Evolutionary conservation across 768 basidiomycete species (phyloP), one percentile per base, ranked within the genome.

Genomic region (Suillus subluteus): DNA sequence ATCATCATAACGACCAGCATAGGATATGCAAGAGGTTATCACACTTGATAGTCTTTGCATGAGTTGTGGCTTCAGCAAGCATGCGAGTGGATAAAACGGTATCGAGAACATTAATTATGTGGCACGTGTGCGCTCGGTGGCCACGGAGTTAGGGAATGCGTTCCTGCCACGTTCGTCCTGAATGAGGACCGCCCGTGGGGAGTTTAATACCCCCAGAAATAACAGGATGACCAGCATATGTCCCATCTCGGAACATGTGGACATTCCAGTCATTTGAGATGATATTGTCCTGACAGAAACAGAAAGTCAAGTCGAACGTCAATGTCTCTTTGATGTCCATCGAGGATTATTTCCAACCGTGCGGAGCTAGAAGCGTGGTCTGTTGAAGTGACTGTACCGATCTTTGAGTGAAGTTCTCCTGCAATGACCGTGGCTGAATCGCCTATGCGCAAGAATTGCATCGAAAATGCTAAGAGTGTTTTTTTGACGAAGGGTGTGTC

Each of bases 11-110:
- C 2, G n/a, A 4, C 46, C 13, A 12, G 13, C 13, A 13, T 40
- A 40, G 21, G 1, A 48, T n/a, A 12, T 48, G 46, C 4, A 48
- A 0, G 0, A 5, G 4, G 11, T 48, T 4, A n/a, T 48, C 46
- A 48, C n/a, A 48, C n/a, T 48, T 23, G 11, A 48, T 48, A 6
- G n/a, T 48, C 0, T 2, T 1, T 0, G 2, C 3, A 0, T 0
- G 7, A 4, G n/a, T 13, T 0, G 23, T 23, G 4, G 48, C 48
- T 6, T 50, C 48, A 2, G 48, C 23, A 23, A 23, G 48, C 48
- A 50, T 50, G 5, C n/a, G 2, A 50, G 48, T 50, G 0, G 12
- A 50, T 1, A 50, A 18, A 0, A 50, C 12, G 4, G 48, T 50
- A 2, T 50, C 12, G 2, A 50, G 12, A 3, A 50, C 12, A 13